Percentiles rank a stretch among this genome's conserved stretches.
phyloP scores from a whole-genome alignment of 1,284 basidiomycete genomes.

The Cryptococcus sp. region DNA sequence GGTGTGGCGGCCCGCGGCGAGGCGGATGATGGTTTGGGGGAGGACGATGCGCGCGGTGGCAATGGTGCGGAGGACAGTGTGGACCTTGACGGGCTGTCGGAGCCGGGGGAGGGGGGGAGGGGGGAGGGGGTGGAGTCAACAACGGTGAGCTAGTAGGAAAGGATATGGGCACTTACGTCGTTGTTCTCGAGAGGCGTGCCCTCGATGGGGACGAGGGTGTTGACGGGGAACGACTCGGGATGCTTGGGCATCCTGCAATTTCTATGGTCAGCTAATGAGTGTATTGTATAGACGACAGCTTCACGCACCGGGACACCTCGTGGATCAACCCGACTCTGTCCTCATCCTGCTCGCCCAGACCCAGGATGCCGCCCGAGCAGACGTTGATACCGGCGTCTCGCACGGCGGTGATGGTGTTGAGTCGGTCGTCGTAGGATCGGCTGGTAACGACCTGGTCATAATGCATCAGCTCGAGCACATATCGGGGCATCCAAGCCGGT shows the following conservation, averaged over 20 bases:
- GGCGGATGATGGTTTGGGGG: conserved; percentile 87
- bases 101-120: no score
- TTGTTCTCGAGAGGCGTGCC: conserved; percentile 60
- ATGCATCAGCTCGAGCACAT: neutral
- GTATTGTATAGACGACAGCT: neutral
- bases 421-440: conserved; percentile 87
- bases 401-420: conserved; percentile 85
- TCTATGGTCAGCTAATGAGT: neutral
- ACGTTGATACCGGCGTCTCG: conserved; percentile 94
- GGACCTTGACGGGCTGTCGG: conserved; percentile 76
- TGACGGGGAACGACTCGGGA: conserved; percentile 97
- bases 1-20: conserved; percentile 89
- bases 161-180: conserved; percentile 47
- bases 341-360: conserved; percentile 83
- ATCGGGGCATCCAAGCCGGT: neutral
- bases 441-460: conserved; percentile 80
- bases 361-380: conserved; percentile 94
- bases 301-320: conserved; percentile 75
- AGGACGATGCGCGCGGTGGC: conserved; percentile 91
- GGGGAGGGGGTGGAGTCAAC: conserved; percentile 1
- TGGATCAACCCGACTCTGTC: conserved; percentile 93
- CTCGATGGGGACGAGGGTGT: conserved; percentile 71
- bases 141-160: neutral
- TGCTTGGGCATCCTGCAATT: conserved; percentile 78
- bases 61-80: conserved; percentile 86